phyloP scores from a whole-genome alignment of 2,329 filamentous ascomycete genomes.

The Xylaria sp. region DNA sequence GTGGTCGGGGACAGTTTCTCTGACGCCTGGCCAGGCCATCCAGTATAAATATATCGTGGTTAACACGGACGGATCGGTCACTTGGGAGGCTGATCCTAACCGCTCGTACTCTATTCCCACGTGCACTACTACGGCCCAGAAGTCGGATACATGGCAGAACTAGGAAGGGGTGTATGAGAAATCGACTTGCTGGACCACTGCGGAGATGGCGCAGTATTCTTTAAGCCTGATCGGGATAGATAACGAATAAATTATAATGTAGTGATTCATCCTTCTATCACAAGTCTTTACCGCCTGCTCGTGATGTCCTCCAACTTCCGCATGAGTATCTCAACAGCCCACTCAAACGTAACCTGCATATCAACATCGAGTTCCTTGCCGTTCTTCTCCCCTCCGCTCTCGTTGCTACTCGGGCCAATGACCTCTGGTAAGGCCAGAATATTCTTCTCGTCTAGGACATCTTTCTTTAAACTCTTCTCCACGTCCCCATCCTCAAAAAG shows the following conservation, averaged over 20 bases:
- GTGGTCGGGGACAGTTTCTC: constrained; percentile 67
- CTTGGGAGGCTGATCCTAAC: constrained; percentile 73
- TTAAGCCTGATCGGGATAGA: background rate
- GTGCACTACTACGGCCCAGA: constrained; percentile 46
- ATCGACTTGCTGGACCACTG: background rate
- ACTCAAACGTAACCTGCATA: constrained; percentile 71
- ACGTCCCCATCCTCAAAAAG: constrained; percentile 79
- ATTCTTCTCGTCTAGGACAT: constrained; percentile 55
- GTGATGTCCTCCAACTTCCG: constrained; percentile 52
- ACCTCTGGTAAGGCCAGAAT: constrained; percentile 59
- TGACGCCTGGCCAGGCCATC: constrained; percentile 66
- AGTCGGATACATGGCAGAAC: constrained; percentile 49
- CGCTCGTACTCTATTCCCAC: constrained; percentile 53
- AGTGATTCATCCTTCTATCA: constrained; percentile 7
- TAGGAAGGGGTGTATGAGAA: background rate
- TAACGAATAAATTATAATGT: background rate
- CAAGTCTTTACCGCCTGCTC: background rate
- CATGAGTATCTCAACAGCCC: constrained; percentile 74
- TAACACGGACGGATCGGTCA: constrained; percentile 61
- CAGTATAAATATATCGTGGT: constrained; percentile 77
- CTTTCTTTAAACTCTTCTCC: constrained; percentile 61
- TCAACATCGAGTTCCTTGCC: constrained; percentile 55
- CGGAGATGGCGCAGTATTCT: background rate
- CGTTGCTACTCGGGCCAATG: constrained; percentile 36
- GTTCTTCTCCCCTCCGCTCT: background rate